A percentile compares a stretch with the other conserved stretches of the same genome.
Conservation (phyloP, 805 yeast species). For the Cyberlindnera xylosilytica region DNA sequence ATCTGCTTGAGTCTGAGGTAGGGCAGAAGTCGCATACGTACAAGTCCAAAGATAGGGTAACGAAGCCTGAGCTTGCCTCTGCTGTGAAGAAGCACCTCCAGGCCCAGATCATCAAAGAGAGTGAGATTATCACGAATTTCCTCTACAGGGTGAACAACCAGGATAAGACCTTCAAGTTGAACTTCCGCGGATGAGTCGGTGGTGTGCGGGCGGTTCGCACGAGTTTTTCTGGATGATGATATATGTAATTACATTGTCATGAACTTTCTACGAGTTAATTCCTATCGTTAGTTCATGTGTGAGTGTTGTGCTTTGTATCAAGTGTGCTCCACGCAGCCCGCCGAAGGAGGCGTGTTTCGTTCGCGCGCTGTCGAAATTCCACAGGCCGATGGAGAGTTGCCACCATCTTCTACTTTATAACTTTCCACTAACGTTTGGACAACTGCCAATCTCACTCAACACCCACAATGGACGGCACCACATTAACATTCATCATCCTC, state of each 20-base stretch:
- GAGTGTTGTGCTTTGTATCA: too few species aligned
- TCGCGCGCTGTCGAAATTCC: neutral
- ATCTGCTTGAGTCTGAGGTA: constrained; percentile 61
- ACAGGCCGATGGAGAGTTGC: too few species aligned
- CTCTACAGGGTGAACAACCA: constrained; percentile 81
- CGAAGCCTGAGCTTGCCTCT: constrained; percentile 57
- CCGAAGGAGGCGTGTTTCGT: neutral
- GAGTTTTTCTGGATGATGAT: too few species aligned
- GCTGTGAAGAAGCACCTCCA: constrained; percentile 69
- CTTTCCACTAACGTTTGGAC: too few species aligned
- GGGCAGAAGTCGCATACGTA: constrained; percentile 65
- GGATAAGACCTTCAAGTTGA: constrained; percentile 41
- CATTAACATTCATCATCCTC: constrained; percentile 46
- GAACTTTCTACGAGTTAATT: neutral
- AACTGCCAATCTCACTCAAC: too few species aligned
- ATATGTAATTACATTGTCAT: too few species aligned
- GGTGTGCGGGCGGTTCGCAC: too few species aligned
- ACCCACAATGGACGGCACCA: constrained; percentile 46
- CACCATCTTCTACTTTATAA: too few species aligned
- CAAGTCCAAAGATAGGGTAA: constrained; percentile 40
- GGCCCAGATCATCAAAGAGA: constrained; percentile 61
- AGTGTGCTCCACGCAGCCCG: too few species aligned
- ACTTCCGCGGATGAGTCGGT: constrained; percentile 24
- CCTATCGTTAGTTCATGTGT: too few species aligned
- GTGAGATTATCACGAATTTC: constrained; percentile 84